Evolutionary conservation across 257 asterid genomes (phyloP).

Genomic region (Salvia splendens): DNA sequence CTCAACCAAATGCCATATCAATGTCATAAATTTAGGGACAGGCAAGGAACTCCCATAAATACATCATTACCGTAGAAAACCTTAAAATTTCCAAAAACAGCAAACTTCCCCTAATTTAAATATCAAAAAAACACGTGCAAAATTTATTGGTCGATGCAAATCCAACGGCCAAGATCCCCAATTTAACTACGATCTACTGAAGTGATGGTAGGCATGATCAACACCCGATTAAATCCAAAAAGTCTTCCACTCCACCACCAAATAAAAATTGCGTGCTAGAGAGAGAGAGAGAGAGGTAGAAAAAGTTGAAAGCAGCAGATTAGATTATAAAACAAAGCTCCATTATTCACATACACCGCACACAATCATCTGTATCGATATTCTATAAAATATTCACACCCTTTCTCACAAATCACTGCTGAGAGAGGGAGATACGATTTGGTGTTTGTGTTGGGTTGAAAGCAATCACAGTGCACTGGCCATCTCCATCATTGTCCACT

Average conservation of each 20-base stretch:
- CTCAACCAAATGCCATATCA: not conserved
- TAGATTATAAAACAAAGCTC: conserved; percentile 37
- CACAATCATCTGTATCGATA: conserved; percentile 26
- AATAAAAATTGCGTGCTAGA: conserved; percentile 43
- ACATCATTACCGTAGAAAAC: conserved; percentile 20
- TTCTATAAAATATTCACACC: conserved; percentile 17
- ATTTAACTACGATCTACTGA: conserved; percentile 21
- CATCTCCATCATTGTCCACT: conserved; percentile 62
- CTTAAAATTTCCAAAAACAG: conserved; percentile 25
- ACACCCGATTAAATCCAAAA: conserved; percentile 30
- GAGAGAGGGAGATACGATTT: conserved; percentile 41
- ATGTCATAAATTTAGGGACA: not conserved
- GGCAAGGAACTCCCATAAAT: not conserved
- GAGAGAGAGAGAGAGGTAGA: conserved; percentile 20
- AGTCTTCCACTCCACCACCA: conserved; percentile 40
- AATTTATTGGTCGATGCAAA: not conserved
- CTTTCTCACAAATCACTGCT: conserved; percentile 25
- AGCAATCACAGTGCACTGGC: conserved; percentile 52
- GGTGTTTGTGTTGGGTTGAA: conserved; percentile 57
- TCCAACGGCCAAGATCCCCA: conserved; percentile 29
- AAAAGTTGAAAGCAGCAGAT: conserved; percentile 33
- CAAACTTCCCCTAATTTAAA: not conserved
- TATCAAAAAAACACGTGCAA: conserved; percentile 24
- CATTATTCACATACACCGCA: conserved; percentile 38
- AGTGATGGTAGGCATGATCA: conserved; percentile 28